Base-by-base conservation (phyloP, 1,284 basidiomycete species). In the Phylloboletellus chloephorus region DNA sequence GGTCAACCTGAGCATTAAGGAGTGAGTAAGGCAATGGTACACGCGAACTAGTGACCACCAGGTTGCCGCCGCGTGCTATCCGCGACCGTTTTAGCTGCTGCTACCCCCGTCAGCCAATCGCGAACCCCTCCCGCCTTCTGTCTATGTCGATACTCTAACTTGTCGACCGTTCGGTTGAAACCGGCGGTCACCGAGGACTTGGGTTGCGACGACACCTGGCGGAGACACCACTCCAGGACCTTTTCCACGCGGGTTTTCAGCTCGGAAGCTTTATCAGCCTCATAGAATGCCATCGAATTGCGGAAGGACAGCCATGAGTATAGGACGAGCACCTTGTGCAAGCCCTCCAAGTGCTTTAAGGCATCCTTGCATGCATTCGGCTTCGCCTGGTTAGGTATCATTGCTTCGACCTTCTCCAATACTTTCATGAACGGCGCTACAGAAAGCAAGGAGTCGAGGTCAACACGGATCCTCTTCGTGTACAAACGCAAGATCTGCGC, bases 251-350 rank as follows among this genome's bases (percentile, higher is more conserved):
- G 67, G n/a, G 58, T 58, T 61, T 91, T 91, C 40, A 86, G 55
- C 31, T 60, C 62, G 4, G 65, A 56, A 1, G 79, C 82, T 29
- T 71, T 64, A 8, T 67, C 61, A 22, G 73, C 66, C 24, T 86
- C 74, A 12, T 76, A 68, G 60, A 89, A 98, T 9, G 79, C 73
- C 33, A 92, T 69, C 1, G 80, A 75, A 36, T 82, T 74, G n/a
- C 94, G 79, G 63, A 80, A 84, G 16, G 74, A 73, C 44, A 96
- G 72, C 95, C 95, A 98, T 39, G 91, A 69, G 63, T 98, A 98
- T 13, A 88, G 53, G 12, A 87, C 80, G 19, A 94, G 60, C n/a
- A 79, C 67, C 52, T 87, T 85, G 65, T 98, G 94, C 41, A 93
- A 65, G 3, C 74, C 72, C 64, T 98, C 95, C 25, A 98, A 69